Evolutionary conservation across 2,329 filamentous ascomycete genomes (phyloP), one percentile per base, ranked within the genome.

Genomic region (Epichloe sibirici): DNA sequence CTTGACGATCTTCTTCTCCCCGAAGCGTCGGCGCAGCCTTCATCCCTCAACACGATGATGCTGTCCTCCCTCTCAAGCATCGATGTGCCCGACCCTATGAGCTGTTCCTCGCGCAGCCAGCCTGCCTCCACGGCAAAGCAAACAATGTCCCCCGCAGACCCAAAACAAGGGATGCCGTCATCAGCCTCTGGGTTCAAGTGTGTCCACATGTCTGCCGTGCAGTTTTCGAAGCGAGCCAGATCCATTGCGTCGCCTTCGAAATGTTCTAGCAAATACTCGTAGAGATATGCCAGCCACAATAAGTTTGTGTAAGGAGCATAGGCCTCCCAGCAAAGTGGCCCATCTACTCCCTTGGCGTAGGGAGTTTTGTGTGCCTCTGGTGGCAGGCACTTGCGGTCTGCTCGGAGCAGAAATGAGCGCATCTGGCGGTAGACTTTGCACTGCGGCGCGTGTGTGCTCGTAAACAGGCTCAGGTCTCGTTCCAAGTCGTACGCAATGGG

Each of bases 241-340:
- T 75, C 71, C 53, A 66, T 69, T 57, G 69, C 72, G 8, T 70
- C 66, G 5, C 78, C 77, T 11, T 58, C 56, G 57, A 78, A 82
- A 55, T 74, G 69, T 6, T 56, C 58, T 3, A 69, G 59, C 52
- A 82, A 64, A 62, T 81, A 82, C 38, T 71, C 66, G 58, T 82
- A 82, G 5, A 82, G 67, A 56, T 83, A 84, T 3, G 78, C 76
- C 43, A 85, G 70, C 81, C 81, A 85, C 17, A 85, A 66, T 1
- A 83, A 78, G 56, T 85, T 85, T 4, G 78, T 82, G 62, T 83
- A 84, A 1, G 81, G 79, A 31, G 72, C 72, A 57, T 77, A 75
- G 1, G 66, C 70, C 5, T 69, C 63, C 81, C 81, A 85, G 2
- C 71, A 74, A 11, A 82, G 69, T 3, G 74, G 63, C 1, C 73